A percentile compares a stretch with the other conserved stretches of the same genome.
Conservation (phyloP, 441 rosid species). For the Bocquillonia castaneifolia region DNA sequence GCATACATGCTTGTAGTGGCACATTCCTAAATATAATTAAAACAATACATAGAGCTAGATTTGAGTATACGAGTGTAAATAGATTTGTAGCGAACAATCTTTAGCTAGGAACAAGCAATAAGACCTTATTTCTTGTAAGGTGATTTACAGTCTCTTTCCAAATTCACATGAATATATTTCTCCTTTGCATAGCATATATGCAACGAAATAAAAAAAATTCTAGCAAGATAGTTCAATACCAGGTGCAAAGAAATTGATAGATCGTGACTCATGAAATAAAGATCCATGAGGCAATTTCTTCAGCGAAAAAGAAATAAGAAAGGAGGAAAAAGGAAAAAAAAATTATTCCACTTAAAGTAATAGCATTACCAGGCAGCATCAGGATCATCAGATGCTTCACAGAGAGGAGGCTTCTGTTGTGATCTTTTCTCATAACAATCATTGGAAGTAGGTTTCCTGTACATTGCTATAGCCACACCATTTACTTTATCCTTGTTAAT, state of each 20-base stretch:
- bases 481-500: conserved; percentile 57
- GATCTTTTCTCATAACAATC: conserved; percentile 73
- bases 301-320: neutral
- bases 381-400: conserved; percentile 70
- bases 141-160: neutral
- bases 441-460: conserved; percentile 67
- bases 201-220: neutral
- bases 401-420: conserved; percentile 63
- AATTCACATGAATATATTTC: neutral
- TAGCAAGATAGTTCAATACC: neutral
- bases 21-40: conserved; percentile 59
- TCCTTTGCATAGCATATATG: neutral
- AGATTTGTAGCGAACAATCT: neutral
- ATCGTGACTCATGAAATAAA: no score
- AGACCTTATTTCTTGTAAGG: neutral
- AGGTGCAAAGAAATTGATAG: no score
- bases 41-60: neutral
- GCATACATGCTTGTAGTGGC: conserved; percentile 83
- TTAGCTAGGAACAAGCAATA: neutral
- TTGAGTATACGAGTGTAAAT: neutral
- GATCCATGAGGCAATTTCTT: neutral
- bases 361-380: conserved; percentile 80
- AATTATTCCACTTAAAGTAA: neutral
- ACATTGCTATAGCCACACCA: conserved; percentile 69
- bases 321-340: neutral